These are phyloP conservation scores for Puccinia triticina DNA, from an alignment of 1,284 basidiomycete species.

Conservation along the genomic window DNA sequence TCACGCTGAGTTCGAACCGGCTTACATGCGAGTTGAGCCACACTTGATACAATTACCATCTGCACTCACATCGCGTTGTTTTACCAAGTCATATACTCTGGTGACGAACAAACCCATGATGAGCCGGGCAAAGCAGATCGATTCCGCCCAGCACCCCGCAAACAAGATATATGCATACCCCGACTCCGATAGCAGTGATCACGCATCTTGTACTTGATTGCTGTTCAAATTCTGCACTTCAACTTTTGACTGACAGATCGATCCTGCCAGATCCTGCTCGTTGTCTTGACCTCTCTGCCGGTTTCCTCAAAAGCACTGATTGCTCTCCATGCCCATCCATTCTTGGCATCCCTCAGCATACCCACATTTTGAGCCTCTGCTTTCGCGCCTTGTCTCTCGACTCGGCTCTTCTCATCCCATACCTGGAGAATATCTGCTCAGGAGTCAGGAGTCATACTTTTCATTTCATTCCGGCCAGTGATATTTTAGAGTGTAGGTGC, in stretches of 20 bases:
- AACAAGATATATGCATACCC: slow-evolving; percentile 8
- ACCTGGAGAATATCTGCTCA: too few species aligned
- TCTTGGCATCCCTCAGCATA: background rate
- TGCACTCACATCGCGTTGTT: background rate
- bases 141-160: background rate
- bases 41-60: background rate
- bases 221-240: background rate
- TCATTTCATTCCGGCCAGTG: background rate
- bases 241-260: background rate
- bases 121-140: background rate
- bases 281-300: background rate
- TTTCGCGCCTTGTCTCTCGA: background rate
- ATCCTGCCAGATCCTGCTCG: too few species aligned
- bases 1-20: background rate
- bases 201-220: background rate
- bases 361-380: background rate
- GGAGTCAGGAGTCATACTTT: too few species aligned
- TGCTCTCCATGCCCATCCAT: background rate
- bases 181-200: background rate
- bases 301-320: background rate
- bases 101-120: background rate
- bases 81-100: background rate
- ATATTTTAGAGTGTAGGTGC: background rate
- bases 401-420: background rate
- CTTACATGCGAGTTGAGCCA: background rate